Evolutionary conservation across 2,329 filamentous ascomycete species (phyloP).

Genomic region (Aspergillus brunneoviolaceus): DNA sequence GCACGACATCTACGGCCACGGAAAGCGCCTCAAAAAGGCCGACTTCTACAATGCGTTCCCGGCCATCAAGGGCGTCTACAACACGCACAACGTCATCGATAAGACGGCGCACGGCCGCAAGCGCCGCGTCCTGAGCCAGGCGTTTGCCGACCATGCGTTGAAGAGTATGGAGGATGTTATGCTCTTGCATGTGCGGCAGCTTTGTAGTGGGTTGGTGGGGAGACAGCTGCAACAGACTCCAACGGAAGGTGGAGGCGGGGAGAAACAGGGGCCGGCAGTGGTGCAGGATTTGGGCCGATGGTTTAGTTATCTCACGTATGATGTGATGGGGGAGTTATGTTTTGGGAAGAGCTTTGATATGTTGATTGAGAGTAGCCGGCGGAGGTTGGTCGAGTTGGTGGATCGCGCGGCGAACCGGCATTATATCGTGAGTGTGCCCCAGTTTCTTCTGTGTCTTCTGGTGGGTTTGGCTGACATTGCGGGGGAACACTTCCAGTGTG

Average conservation of each 20-base stretch:
- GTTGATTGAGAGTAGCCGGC: constrained; percentile 47
- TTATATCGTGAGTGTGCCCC: constrained; percentile 57
- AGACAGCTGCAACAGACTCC: constrained; percentile 4
- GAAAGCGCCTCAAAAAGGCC: constrained; percentile 55
- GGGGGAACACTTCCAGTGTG: constrained; percentile 53
- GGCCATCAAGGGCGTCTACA: constrained; percentile 62
- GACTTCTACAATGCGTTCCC: constrained; percentile 73
- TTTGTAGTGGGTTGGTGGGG: constrained; percentile 49
- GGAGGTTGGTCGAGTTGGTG: constrained; percentile 66
- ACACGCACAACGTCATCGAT: constrained; percentile 71
- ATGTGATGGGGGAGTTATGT: constrained; percentile 53
- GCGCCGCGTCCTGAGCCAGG: constrained; percentile 68
- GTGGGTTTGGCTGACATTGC: no score
- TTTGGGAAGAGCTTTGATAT: constrained; percentile 55
- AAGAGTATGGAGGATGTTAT: constrained; percentile 69
- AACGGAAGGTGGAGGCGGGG: neutral
- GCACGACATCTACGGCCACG: constrained; percentile 43
- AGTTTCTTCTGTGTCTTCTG: neutral
- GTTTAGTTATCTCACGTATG: constrained; percentile 50
- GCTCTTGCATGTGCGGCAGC: constrained; percentile 63
- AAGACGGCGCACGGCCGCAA: constrained; percentile 69
- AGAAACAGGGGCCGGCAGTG: constrained; percentile 17
- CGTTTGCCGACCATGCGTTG: constrained; percentile 66
- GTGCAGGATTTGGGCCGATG: constrained; percentile 38
- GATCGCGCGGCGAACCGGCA: constrained; percentile 68